Conservation (phyloP, 441 rosid species). For the Biscutella auriculata region DNA sequence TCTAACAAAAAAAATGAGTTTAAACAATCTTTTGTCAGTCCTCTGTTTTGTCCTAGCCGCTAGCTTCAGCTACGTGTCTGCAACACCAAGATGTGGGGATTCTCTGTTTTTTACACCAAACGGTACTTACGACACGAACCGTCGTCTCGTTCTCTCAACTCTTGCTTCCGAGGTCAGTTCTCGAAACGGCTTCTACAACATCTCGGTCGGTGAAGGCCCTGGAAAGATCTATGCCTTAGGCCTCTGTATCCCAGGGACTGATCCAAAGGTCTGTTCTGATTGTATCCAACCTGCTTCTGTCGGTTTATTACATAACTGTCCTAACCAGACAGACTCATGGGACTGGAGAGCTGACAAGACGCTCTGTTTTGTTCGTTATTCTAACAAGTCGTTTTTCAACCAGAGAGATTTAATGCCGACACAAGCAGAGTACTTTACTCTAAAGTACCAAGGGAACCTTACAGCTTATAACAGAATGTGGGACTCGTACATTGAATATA, state of each 20-base stretch:
- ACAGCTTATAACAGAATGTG: slow-evolving; percentile 4
- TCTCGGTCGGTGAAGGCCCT: slow-evolving; percentile 12
- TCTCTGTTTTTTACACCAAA: slow-evolving; percentile 4
- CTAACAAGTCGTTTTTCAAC: slow-evolving; percentile 17
- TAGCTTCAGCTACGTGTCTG: not conserved
- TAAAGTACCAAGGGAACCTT: not conserved
- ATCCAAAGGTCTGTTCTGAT: slow-evolving; percentile 13
- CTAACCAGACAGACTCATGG: slow-evolving; percentile 16
- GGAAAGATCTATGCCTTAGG: slow-evolving; percentile 22
- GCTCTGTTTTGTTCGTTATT: slow-evolving; percentile 20
- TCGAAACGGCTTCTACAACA: slow-evolving; percentile 7
- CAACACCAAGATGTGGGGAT: slow-evolving; percentile 9
- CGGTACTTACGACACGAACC: slow-evolving; percentile 7
- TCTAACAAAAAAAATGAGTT: not conserved
- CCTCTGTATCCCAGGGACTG: slow-evolving; percentile 16
- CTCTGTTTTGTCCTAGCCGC: not conserved
- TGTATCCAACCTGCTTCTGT: not conserved
- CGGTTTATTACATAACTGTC: slow-evolving; percentile 6
- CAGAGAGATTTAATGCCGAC: not conserved
- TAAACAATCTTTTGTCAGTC: not conserved
- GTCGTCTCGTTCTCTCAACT: slow-evolving; percentile 19
- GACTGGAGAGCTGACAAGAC: slow-evolving; percentile 14
- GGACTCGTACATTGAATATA: not conserved
- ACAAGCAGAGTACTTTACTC: not conserved
- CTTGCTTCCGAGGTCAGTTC: slow-evolving; percentile 20